Percentiles rank a stretch among this genome's conserved stretches.
Conservation (phyloP, 2,329 filamentous ascomycete genomes). For the Pseudogymnoascus sp. region DNA sequence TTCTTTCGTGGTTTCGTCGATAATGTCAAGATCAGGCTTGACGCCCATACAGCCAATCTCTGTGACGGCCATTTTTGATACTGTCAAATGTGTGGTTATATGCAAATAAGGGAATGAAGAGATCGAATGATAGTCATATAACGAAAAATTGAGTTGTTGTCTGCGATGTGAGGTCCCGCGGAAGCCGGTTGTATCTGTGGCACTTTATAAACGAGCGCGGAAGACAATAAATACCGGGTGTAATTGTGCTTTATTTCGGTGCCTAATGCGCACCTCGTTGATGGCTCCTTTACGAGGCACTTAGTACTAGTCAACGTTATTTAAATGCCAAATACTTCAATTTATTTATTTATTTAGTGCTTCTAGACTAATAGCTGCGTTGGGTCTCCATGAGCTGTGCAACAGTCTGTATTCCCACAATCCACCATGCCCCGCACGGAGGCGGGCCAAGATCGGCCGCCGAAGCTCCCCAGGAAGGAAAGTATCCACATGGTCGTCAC, state of each 20-base stretch:
- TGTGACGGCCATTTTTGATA: slow-evolving; percentile 15
- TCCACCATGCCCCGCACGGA: background rate
- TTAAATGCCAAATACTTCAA: background rate
- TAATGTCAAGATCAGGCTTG: slow-evolving; percentile 18
- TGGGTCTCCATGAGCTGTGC: background rate
- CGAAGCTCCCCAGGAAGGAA: background rate
- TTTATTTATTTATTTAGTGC: background rate
- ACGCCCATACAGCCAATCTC: slow-evolving; percentile 21
- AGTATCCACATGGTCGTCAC: background rate
- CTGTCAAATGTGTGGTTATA: background rate
- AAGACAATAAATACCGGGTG: background rate
- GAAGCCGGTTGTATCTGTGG: background rate
- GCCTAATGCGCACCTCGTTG: background rate
- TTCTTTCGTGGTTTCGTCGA: slow-evolving; percentile 18
- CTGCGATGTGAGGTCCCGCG: background rate
- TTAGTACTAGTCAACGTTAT: background rate
- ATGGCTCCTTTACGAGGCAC: background rate
- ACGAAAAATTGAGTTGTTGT: too few relatives aligned
- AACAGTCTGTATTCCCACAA: background rate
- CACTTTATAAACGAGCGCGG: background rate
- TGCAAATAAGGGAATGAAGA: too few relatives aligned
- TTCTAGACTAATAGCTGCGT: background rate
- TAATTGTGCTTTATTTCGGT: background rate
- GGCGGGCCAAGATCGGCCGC: background rate
- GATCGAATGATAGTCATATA: background rate